Conservation (phyloP, 164 flowering plant genomes). For the Macadamia tetraphylla region DNA sequence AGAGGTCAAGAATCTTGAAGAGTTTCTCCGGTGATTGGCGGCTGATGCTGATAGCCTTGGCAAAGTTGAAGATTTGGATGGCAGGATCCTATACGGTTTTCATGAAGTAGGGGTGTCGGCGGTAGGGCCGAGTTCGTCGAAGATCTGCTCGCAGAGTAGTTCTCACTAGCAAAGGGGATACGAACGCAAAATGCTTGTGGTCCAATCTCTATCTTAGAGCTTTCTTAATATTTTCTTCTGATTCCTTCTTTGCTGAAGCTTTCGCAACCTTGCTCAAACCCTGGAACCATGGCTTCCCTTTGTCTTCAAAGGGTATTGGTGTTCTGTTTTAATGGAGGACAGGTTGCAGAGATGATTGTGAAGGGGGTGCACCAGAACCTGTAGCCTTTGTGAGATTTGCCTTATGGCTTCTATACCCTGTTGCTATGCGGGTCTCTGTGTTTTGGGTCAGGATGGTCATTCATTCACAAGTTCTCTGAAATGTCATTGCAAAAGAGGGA, state of each 20-base stretch:
- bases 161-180: too few relatives aligned
- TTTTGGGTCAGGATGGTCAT: constrained; percentile 24
- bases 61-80: too few relatives aligned
- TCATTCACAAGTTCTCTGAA: too few relatives aligned
- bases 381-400: constrained; percentile 30
- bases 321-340: neutral
- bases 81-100: too few relatives aligned
- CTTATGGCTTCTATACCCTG: constrained; percentile 49
- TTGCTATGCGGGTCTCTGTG: constrained; percentile 52
- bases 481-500: too few relatives aligned
- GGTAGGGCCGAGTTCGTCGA: too few relatives aligned
- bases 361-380: constrained; percentile 32
- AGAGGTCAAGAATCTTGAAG: too few relatives aligned
- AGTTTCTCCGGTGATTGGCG: too few relatives aligned
- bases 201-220: constrained; percentile 74
- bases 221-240: constrained; percentile 67
- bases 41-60: too few relatives aligned
- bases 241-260: constrained; percentile 52
- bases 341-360: constrained; percentile 56
- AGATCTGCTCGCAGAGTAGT: too few relatives aligned
- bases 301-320: constrained; percentile 35
- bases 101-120: too few relatives aligned
- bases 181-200: constrained; percentile 12
- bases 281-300: constrained; percentile 63
- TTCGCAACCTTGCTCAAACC: constrained; percentile 68